Evolutionary conservation across 768 basidiomycete species (phyloP), one percentile per base, ranked within the genome.

Genomic region (Kwoniella sp.): DNA sequence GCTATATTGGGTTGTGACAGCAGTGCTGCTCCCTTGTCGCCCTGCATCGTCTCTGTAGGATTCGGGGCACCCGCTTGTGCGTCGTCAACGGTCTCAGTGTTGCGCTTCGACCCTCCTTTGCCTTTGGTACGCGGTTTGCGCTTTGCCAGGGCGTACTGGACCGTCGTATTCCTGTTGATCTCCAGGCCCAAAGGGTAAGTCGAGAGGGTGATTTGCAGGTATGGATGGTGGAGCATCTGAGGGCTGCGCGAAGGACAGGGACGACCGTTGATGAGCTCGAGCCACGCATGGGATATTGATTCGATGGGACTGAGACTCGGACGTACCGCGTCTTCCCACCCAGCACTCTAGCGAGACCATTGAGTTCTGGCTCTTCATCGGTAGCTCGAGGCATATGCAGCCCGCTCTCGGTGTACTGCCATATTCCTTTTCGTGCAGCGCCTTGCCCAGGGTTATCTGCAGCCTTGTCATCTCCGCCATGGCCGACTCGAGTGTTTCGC

Each of bases 201-300:
- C 2, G 62, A 66, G 0, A 71, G 45, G 5, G 64, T 68, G 28
- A 71, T 56, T 37, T 60, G 44, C 19, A 71, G 56, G 50, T 57
- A 71, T 12, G 69, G 69, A 22, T 56, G 58, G 49, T 71, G 69
- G 3, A 48, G 57, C 69, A 71, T 68, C 41, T 65, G 63, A 1
- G 64, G 64, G 51, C 69, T 71, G 31, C 15, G 29, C 45, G 41
- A 32, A 33, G 10, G 28, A 26, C 25, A 43, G 22, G 29, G 36
- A 26, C 37, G n/a, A n/a, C n/a, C 34, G 22, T 32, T 36, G 3
- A 26, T 43, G 33, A 46, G 44, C 48, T 45, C 12, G 11, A 14
- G 42, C 8, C 5, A 10, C 5, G n/a, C 42, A 7, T 3, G 19
- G 19, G 34, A 31, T 10, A 5, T 22, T 40, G 20, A 14, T 10